Evolutionary conservation across 768 basidiomycete species (phyloP).

Genomic region (Filobasidium wieringae): DNA sequence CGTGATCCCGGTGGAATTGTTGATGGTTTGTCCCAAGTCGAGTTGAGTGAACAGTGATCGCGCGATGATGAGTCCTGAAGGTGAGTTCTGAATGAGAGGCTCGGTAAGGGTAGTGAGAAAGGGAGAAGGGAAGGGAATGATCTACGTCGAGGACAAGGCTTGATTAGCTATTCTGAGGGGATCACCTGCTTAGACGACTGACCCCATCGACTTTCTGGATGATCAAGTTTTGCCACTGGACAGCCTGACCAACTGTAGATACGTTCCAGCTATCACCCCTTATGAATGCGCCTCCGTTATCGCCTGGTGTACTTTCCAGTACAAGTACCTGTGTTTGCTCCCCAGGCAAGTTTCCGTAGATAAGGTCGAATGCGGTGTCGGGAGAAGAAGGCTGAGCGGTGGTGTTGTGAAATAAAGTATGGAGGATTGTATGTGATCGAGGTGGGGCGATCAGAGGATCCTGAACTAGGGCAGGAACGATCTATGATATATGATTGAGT

Average conservation of each 20-base stretch:
- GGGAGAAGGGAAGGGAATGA: slow-evolving; percentile 12
- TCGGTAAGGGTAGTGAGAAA: slow-evolving; percentile 14
- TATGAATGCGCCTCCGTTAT: slow-evolving; percentile 11
- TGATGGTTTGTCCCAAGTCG: slow-evolving; percentile 6
- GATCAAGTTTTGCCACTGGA: slow-evolving; percentile 15
- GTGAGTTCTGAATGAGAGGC: slow-evolving; percentile 8
- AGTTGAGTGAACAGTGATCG: slow-evolving; percentile 7
- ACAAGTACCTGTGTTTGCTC: background rate
- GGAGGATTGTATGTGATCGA: slow-evolving; percentile 18
- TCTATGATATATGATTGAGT: background rate
- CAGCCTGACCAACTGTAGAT: slow-evolving; percentile 8
- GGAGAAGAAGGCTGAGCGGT: background rate
- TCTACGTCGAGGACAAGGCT: background rate
- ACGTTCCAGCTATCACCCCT: slow-evolving; percentile 24
- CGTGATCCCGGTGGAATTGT: background rate
- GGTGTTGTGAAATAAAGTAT: slow-evolving; percentile 13
- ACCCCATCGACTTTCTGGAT: slow-evolving; percentile 24
- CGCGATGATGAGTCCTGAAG: slow-evolving; percentile 6
- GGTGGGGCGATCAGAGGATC: slow-evolving; percentile 16
- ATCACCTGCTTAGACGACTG: background rate
- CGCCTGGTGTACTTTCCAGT: background rate
- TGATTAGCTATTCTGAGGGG: background rate
- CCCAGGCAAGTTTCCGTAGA: background rate
- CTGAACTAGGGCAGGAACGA: background rate
- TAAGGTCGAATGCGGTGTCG: background rate